phyloP scores from a whole-genome alignment of 345 rosid species.

The Rubroshorea leprosula region DNA sequence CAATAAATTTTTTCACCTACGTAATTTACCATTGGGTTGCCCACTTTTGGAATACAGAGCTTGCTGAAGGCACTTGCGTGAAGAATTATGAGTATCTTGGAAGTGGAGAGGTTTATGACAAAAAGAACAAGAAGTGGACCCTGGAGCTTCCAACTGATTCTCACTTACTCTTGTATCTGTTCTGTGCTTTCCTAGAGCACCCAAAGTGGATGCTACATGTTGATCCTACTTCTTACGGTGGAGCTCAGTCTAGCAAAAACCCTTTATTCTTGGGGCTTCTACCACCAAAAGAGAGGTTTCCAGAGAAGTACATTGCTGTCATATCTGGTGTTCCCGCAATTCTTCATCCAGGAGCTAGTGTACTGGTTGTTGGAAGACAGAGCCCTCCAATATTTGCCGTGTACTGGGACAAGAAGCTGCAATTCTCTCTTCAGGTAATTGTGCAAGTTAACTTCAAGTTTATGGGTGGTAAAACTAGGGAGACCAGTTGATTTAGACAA shows the following conservation, averaged over 20 bases:
- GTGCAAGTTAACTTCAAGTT: not conserved
- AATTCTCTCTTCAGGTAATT: slow-evolving; percentile 79
- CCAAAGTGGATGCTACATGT: slow-evolving; percentile 98
- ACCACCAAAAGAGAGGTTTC: slow-evolving; percentile 89
- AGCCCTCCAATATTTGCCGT: slow-evolving; percentile 66
- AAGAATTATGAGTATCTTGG: slow-evolving; percentile 80
- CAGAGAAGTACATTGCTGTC: slow-evolving; percentile 80
- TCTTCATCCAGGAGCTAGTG: slow-evolving; percentile 85
- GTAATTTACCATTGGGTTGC: slow-evolving; percentile 8
- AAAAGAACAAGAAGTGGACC: slow-evolving; percentile 68
- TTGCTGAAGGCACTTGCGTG: slow-evolving; percentile 92
- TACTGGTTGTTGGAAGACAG: slow-evolving; percentile 69
- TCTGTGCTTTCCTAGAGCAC: slow-evolving; percentile 91
- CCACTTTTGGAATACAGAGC: slow-evolving; percentile 42
- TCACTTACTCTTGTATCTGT: slow-evolving; percentile 76
- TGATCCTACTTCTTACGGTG: slow-evolving; percentile 78
- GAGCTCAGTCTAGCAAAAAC: slow-evolving; percentile 79
- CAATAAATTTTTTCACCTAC: not conserved
- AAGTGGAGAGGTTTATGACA: slow-evolving; percentile 57
- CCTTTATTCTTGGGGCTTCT: slow-evolving; percentile 76
- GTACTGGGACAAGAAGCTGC: slow-evolving; percentile 88
- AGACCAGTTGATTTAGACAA: no score
- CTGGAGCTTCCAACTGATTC: slow-evolving; percentile 87
- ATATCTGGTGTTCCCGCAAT: slow-evolving; percentile 58
- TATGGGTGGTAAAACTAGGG: not conserved